These are phyloP conservation scores for Apiospora phragmitis DNA, from an alignment of 2,329 filamentous ascomycete genomes.

Conservation along the genomic window DNA sequence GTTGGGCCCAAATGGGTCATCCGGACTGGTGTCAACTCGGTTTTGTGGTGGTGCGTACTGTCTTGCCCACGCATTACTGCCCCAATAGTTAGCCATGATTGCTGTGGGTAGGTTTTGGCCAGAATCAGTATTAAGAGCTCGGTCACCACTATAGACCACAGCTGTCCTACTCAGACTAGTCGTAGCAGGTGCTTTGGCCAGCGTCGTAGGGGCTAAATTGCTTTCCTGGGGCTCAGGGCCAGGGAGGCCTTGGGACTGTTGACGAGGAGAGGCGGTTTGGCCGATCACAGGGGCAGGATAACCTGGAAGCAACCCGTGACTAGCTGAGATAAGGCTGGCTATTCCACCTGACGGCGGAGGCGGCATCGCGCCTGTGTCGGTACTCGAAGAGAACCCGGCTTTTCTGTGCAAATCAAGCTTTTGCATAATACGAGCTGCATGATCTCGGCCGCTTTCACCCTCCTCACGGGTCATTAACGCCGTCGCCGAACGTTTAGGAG, in stretches of 20 bases:
- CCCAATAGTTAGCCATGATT: conserved; percentile 92
- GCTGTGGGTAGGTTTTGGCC: conserved; percentile 77
- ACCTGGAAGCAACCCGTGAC: conserved; percentile 74
- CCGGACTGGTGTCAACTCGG: conserved; percentile 24
- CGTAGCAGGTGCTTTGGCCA: conserved; percentile 79
- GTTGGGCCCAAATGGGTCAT: conserved; percentile 39
- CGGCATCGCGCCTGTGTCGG: conserved; percentile 40
- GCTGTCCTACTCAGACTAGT: conserved; percentile 87
- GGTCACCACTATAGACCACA: conserved; percentile 77
- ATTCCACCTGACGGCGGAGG: conserved; percentile 63
- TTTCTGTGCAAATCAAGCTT: conserved; percentile 90
- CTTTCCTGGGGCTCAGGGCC: conserved; percentile 52
- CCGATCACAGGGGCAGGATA: conserved; percentile 35
- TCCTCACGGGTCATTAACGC: conserved; percentile 60
- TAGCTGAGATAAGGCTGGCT: conserved; percentile 81
- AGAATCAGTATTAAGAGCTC: conserved; percentile 64
- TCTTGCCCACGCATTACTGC: conserved; percentile 72
- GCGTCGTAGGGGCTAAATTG: conserved; percentile 76
- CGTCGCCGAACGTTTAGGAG: conserved; percentile 57
- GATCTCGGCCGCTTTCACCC: conserved; percentile 74
- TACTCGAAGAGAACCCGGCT: conserved; percentile 56
- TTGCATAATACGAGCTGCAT: conserved; percentile 86
- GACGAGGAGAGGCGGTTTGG: conserved; percentile 27
- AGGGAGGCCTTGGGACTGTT: conserved; percentile 35
- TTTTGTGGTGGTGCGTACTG: conserved; percentile 26